Evolutionary conservation across 164 flowering plant genomes (phyloP).

Genomic region (Vitis vinifera): DNA sequence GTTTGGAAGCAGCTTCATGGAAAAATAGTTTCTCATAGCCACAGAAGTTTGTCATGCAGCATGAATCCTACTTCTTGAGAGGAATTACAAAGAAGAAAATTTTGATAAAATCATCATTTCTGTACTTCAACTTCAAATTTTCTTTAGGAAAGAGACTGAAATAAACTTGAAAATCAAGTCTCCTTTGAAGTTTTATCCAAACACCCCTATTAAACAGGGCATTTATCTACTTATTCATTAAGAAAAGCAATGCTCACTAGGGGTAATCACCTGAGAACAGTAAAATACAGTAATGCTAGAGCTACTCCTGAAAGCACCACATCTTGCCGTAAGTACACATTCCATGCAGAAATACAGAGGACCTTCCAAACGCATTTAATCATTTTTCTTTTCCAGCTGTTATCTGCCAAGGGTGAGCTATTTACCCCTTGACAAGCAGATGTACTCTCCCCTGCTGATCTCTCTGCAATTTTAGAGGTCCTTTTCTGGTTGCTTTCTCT

Average conservation of each 20-base stretch:
- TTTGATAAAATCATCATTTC: no score
- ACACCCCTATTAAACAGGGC: neutral
- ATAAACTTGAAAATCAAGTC: neutral
- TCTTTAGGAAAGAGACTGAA: no score
- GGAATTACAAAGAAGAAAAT: no score
- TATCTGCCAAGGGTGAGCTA: slow-evolving; percentile 16
- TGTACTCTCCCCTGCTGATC: slow-evolving; percentile 16
- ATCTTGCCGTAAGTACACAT: slow-evolving; percentile 65
- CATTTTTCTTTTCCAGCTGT: slow-evolving; percentile 18
- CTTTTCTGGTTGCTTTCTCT: slow-evolving; percentile 42
- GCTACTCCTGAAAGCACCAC: slow-evolving; percentile 80
- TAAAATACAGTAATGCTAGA: slow-evolving; percentile 68
- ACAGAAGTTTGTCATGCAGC: no score
- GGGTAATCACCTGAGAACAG: slow-evolving; percentile 73
- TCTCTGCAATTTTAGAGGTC: slow-evolving; percentile 12
- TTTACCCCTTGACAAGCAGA: slow-evolving; percentile 15
- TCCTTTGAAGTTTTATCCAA: neutral
- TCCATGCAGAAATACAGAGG: slow-evolving; percentile 63
- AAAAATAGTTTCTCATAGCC: neutral
- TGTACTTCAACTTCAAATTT: no score
- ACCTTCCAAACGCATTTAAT: slow-evolving; percentile 19
- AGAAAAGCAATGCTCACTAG: neutral
- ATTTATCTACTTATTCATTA: neutral
- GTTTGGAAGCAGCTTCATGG: neutral
- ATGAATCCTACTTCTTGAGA: no score